phyloP scores from a whole-genome alignment of 805 yeast genomes.

The Metschnikowia santaceciliae region DNA sequence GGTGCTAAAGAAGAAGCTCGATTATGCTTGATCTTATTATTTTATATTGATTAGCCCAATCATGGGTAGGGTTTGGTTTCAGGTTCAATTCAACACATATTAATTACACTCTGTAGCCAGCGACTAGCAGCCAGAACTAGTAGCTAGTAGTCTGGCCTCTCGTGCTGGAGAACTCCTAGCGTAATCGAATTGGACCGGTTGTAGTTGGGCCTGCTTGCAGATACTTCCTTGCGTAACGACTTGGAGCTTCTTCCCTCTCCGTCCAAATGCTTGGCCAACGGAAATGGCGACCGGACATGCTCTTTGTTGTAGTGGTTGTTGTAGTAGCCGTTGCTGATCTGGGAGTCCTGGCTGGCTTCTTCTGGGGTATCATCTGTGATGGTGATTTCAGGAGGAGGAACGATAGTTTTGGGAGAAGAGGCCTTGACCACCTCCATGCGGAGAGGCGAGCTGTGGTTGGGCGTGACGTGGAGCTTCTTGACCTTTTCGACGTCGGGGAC shows the following conservation, averaged over 20 bases:
- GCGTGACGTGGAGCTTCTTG: conserved; percentile 6
- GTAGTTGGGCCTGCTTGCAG: conserved; percentile 22
- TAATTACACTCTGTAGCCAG: background rate
- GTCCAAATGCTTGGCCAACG: conserved; percentile 37
- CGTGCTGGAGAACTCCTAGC: conserved; percentile 36
- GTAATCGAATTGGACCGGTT: conserved; percentile 39
- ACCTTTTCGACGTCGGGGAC: conserved; percentile 1
- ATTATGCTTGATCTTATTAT: conserved; percentile 11
- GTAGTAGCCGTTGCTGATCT: conserved; percentile 19
- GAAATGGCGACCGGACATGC: conserved; percentile 38
- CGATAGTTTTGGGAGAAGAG: background rate
- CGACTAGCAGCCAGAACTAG: background rate
- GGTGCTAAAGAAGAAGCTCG: conserved; percentile 59
- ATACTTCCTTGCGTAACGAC: background rate
- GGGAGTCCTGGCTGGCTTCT: conserved; percentile 6
- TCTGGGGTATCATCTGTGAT: conserved; percentile 2
- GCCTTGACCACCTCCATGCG: conserved; percentile 13
- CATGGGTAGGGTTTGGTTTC: conserved; percentile 4
- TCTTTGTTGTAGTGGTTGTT: conserved; percentile 49
- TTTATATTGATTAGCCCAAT: background rate
- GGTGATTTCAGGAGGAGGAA: conserved; percentile 10
- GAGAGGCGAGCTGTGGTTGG: conserved; percentile 16
- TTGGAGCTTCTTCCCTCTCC: conserved; percentile 22
- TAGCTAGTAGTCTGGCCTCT: conserved; percentile 5
- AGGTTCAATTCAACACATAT: conserved; percentile 1